Evolutionary conservation across 768 basidiomycete species (phyloP), one percentile per base, ranked within the genome.

Genomic region (Xerocomus potaroensis): DNA sequence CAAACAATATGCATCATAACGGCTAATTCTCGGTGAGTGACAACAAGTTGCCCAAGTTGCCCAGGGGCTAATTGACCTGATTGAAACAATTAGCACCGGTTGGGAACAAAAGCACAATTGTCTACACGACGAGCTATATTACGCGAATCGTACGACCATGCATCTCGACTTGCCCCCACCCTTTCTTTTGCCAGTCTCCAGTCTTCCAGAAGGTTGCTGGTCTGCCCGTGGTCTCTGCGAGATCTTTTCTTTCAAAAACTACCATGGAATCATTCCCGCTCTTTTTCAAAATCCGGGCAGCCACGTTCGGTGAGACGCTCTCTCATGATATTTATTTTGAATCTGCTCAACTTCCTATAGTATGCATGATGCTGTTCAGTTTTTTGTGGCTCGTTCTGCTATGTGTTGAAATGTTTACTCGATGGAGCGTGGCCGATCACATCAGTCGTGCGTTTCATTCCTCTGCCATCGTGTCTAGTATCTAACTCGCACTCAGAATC

Each of bases 331-430:
- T 15, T 5, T 35, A 0, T 24, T 16, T 3, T 9, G n/a, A n/a
- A n/a, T n/a, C 19, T 39, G 29, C 8, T 24, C 14, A 15, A 10
- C 37, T 56, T 38, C 5, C 40, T 27, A 3, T 27, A 82, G 80
- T 66, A 1, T 64, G 69, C 44, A 72, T 76, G 30, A 63, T 70
- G 30, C 33, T 74, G 45, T 50, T 74, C 15, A 71, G 73, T 56
- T 66, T 81, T 47, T 41, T 77, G 33, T 81, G 77, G 76, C 68
- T 70, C 27, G 60, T 72, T 15, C 49, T 79, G 42, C 57, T 80
- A 27, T 79, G 65, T 40, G 57, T 79, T 10, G 67, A 74, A 43
- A 53, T 73, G 3, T 81, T 69, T 48, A 49, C 67, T 27, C 69
- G 75, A 38, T 79, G 79, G 76, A 69, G 69, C 29, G 51, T 66